A percentile compares a stretch with the other conserved stretches of the same genome.
Conservation (phyloP, 2,329 filamentous ascomycete species). For the Xylariomycetidae sp. region DNA sequence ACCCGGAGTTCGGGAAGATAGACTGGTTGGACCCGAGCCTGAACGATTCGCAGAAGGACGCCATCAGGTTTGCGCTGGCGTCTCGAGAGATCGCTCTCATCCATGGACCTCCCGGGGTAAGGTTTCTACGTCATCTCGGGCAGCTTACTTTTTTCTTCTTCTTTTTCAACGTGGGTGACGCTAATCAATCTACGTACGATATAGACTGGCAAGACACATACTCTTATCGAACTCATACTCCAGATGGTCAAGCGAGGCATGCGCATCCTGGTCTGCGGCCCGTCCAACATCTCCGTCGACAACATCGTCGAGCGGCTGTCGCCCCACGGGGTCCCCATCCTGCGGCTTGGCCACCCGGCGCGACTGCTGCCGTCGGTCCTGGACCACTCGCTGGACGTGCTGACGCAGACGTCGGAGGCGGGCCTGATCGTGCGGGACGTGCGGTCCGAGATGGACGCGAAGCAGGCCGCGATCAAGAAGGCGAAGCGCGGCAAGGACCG, state of each 20-base stretch:
- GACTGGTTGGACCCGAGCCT: slow-evolving; percentile 59
- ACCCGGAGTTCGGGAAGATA: slow-evolving; percentile 41
- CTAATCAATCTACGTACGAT: not conserved
- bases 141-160: no score
- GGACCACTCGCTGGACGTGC: slow-evolving; percentile 83
- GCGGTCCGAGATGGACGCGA: slow-evolving; percentile 85
- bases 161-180: not conserved
- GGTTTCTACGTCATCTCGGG: slow-evolving; percentile 23
- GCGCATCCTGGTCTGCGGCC: slow-evolving; percentile 87
- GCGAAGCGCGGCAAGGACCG: slow-evolving; percentile 76
- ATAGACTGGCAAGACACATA: slow-evolving; percentile 92
- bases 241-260: slow-evolving; percentile 72
- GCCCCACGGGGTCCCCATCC: slow-evolving; percentile 77
- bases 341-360: slow-evolving; percentile 89
- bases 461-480: slow-evolving; percentile 84
- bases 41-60: slow-evolving; percentile 64
- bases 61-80: slow-evolving; percentile 76
- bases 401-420: slow-evolving; percentile 86
- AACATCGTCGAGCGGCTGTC: slow-evolving; percentile 94
- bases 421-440: slow-evolving; percentile 87
- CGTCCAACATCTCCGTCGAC: slow-evolving; percentile 95
- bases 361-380: slow-evolving; percentile 83
- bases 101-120: slow-evolving; percentile 82
- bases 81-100: slow-evolving; percentile 82
- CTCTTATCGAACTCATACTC: slow-evolving; percentile 90